These are phyloP conservation scores for Pseudogymnoascus sp. DNA, from an alignment of 2,329 filamentous ascomycete genomes.

Conservation along the genomic window DNA sequence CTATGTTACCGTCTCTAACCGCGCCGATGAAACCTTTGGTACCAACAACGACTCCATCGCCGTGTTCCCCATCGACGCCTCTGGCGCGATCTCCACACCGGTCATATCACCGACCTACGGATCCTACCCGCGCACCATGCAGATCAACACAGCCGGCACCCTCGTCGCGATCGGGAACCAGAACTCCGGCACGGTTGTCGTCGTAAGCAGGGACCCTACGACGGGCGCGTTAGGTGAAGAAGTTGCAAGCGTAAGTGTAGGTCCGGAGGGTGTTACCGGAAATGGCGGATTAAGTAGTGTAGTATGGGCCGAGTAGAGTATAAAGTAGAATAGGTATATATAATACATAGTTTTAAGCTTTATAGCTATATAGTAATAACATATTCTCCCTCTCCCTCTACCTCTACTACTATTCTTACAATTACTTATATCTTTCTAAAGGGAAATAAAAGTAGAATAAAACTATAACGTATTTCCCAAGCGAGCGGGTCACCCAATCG, in stretches of 20 bases:
- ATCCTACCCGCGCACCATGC: conserved; percentile 36
- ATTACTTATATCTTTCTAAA: no score
- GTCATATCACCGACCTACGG: conserved; percentile 37
- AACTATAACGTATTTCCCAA: no score
- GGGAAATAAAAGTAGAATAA: no score
- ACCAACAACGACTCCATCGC: conserved; percentile 37
- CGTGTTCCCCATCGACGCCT: conserved; percentile 29
- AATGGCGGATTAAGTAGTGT: conserved; percentile 42
- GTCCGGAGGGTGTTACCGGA: conserved; percentile 33
- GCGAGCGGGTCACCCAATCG: no score
- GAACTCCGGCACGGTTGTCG: conserved; percentile 31
- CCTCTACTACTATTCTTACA: no score
- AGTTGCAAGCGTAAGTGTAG: conserved; percentile 34
- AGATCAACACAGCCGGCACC: conserved; percentile 34
- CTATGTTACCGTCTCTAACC: conserved; percentile 53
- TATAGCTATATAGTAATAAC: no score
- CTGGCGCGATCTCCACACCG: conserved; percentile 32
- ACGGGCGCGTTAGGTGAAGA: conserved; percentile 33
- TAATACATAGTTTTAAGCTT: neutral
- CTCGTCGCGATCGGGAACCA: conserved; percentile 37
- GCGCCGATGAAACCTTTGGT: conserved; percentile 48
- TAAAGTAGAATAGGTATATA: neutral
- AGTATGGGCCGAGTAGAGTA: conserved; percentile 37
- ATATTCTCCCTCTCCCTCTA: no score
- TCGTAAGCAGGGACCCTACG: conserved; percentile 32